Percentiles rank a stretch among this genome's conserved stretches.
phyloP scores from a whole-genome alignment of 306 rosid species.

The Geum urbanum region DNA sequence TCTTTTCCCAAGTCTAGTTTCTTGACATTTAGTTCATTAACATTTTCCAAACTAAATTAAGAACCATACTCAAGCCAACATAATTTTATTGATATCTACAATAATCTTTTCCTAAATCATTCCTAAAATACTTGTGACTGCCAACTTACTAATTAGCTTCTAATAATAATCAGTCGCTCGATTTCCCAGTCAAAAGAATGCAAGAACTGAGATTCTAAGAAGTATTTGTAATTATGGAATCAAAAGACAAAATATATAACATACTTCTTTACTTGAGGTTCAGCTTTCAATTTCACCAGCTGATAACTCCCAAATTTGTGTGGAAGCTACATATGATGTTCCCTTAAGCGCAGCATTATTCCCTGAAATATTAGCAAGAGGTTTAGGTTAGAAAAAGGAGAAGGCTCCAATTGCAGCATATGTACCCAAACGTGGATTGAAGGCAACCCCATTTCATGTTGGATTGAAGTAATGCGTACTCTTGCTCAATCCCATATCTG shows the following conservation, averaged over 20 bases:
- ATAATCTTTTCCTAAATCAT: too few relatives aligned
- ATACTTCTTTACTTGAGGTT: conserved; percentile 34
- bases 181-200: background rate
- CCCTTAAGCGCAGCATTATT: conserved; percentile 34
- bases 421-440: background rate
- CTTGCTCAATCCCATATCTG: too few relatives aligned
- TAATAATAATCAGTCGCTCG: too few relatives aligned
- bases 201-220: background rate
- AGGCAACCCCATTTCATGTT: too few relatives aligned
- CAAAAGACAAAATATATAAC: background rate
- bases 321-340: conserved; percentile 43
- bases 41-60: too few relatives aligned
- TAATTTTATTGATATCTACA: too few relatives aligned
- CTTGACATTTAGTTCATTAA: too few relatives aligned
- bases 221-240: background rate
- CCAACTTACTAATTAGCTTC: too few relatives aligned
- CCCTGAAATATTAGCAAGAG: conserved; percentile 18
- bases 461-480: too few relatives aligned
- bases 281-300: conserved; percentile 35
- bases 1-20: too few relatives aligned
- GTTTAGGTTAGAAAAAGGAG: background rate
- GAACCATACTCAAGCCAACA: too few relatives aligned
- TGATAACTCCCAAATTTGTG: conserved; percentile 42
- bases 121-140: too few relatives aligned
- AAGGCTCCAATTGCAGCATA: background rate